Base-by-base conservation (phyloP, 208 protist species). In the Trypanosomatidae sp. region DNA sequence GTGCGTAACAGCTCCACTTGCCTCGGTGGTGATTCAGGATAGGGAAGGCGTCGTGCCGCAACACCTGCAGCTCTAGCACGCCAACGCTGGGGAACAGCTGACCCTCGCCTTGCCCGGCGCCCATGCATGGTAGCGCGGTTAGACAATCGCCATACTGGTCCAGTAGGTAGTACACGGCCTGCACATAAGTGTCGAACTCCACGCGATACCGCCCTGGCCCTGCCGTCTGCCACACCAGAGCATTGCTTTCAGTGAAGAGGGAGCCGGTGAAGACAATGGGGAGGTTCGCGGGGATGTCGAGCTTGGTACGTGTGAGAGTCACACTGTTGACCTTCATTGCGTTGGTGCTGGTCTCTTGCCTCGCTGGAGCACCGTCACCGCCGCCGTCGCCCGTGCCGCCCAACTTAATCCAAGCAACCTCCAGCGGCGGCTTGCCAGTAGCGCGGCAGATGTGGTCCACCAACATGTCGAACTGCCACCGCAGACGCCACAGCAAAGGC, bases 401-500 rank as follows among this genome's bases (percentile, higher is more conserved):
- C 28, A 77, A 36, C 56, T 72, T 46, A 49, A 83, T 52, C 74
- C 74, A 74, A 17, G 79, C 79, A 50, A 80, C 80, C 43, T 77
- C 72, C 58, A 49, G 39, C 33, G 80, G 36, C 12, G 50, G n/a
- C 66, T 74, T 68, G 13, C 71, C 80, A 43, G 76, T 80, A 25
- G 68, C 49, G 17, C 62, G 71, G 28, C 82, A 82, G 30, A 96
- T 80, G 65, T 73, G 66, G 0, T 84, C 77, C 47, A 88, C 73
- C 76, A 96, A 85, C 25, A 80, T 71, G 44, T 91, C 83, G 64
- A 97, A 87, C 73, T 97, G 92, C 90, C 92, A 97, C 19, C 89
- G 84, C 81, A 97, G 80, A 30, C 85, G 85, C 49, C 79, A 69
- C 36, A 97, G 80, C 62, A 97, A 79, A 58, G 92, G 88, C 19